Base-by-base conservation (phyloP, 441 rosid genomes). In the Isatis lusitanica region DNA sequence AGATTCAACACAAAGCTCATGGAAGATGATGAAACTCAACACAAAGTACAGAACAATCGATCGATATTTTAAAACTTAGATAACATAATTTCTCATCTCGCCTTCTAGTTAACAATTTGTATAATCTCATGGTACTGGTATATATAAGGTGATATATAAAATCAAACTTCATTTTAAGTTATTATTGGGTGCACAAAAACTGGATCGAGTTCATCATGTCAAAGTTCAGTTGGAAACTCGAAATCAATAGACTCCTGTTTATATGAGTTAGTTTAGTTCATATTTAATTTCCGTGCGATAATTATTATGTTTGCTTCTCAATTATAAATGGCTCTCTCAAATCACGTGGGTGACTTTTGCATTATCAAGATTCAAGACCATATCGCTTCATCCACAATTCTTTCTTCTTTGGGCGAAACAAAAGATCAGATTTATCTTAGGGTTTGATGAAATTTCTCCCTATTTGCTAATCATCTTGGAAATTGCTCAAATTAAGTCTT, bases 321-420 rank as follows among this genome's bases (percentile, higher is more conserved):
- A 67, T 21, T 67, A 50, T 51, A 61, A 42, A 42, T 24, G 74
- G 63, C n/a, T 35, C n/a, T 59, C 63, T 59, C 74, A 52, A 44
- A 46, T 12, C 74, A 71, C 76, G 66, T 60, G 66, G 70, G 44
- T 30, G 58, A 48, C 64, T 24, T 75, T 64, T 28, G 21, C 73
- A 68, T 52, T 43, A 53, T 51, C 74, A 63, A 59, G 62, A 70
- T 26, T 51, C 74, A 63, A 59, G 62, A 70, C 31, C 13, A 18
- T 31, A 57, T 76, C 36, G 74, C 80, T 70, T 76, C 48, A 57
- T 30, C 2, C 47, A 35, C 71, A 78, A 66, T 64, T 71, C 77
- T 70, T 76, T 57, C 68, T 68, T 69, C 78, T 74, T 67, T 55
- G 79, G 31, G 70, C 68, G 73, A 74, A 72, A 71, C 77, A 61